phyloP scores from a whole-genome alignment of 352 stramenopile genomes.

The Phytophthora palmivora region DNA sequence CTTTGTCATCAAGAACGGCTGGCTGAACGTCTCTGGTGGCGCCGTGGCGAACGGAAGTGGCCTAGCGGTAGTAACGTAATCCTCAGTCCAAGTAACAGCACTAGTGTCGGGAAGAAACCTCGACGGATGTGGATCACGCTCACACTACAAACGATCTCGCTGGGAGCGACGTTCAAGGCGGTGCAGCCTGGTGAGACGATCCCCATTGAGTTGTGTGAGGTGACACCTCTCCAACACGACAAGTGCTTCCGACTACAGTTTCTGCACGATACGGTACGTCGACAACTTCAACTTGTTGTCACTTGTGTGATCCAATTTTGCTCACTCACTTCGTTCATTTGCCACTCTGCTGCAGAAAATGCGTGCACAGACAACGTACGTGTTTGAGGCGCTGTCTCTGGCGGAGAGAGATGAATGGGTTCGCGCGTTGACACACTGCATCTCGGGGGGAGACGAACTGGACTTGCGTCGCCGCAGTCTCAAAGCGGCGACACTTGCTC shows the following conservation, averaged over 20 bases:
- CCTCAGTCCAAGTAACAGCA: conserved; percentile 21
- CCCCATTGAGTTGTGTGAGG: conserved; percentile 66
- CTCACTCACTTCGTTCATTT: conserved; percentile 14
- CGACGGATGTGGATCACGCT: conserved; percentile 83
- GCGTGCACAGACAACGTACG: conserved; percentile 51
- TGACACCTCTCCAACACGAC: conserved; percentile 53
- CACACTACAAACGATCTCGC: conserved; percentile 73
- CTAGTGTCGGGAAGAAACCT: conserved; percentile 36
- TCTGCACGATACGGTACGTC: conserved; percentile 31
- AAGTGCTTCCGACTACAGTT: conserved; percentile 70
- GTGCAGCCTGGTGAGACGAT: conserved; percentile 73
- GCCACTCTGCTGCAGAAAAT: conserved; percentile 28
- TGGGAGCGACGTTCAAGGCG: conserved; percentile 72
- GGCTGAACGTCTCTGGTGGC: conserved; percentile 72
- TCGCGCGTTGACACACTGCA: conserved; percentile 79
- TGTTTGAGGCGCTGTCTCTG: conserved; percentile 71
- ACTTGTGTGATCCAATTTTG: conserved; percentile 14
- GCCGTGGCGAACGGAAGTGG: conserved; percentile 23
- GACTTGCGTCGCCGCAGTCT: conserved; percentile 74
- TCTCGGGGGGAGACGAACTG: conserved; percentile 57
- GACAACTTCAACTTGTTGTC: conserved; percentile 18
- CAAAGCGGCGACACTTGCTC: conserved; percentile 75
- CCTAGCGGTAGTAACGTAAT: conserved; percentile 9
- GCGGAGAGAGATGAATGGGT: conserved; percentile 85
- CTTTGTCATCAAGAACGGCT: conserved; percentile 89